Evolutionary conservation across 176 grass and related monocot species (phyloP), one percentile per base, ranked within the genome.

Genomic region (Aegilops sharonensis): DNA sequence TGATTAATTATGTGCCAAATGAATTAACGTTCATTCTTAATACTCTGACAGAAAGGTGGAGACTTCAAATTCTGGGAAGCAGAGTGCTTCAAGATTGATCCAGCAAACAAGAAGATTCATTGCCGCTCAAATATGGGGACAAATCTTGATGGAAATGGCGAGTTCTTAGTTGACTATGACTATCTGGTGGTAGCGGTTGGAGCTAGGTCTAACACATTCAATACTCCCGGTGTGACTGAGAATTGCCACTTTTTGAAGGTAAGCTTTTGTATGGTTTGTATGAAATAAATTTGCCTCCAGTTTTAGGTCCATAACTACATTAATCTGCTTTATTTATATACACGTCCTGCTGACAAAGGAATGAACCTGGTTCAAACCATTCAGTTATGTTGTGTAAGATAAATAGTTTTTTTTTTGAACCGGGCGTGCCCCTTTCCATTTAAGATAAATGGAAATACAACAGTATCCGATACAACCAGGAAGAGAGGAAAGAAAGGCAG

Each of bases 161-260:
- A 98, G 71, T 98, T 98, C 83, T 57, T 74, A 45, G 89, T 98
- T 21, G 91, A 98, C 75, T 98, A 98, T 64, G 95, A 98, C 70
- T 95, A 98, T 86, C 81, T 98, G 40, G 91, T 98, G 43, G 52
- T 95, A 78, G 91, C 85, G 78, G 91, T 98, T 35, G 95, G 95
- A 87, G 95, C 95, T 60, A 89, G 81, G 76, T 52, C 78, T 43
- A 98, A 98, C 76, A 98, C 95, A 42, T 98, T 98, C 68, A 98
- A 98, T 59, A 98, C 95, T 70, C 93, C 95, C 69, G 95, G 95
- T 71, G 95, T 98, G 47, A 83, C 43, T 3, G 93, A 98, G 78
- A 84, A 98, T 89, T 98, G 95, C 88, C 83, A 95, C 84, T 98
- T 98, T 87, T 79, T 98, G 88, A 98, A 98, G 91, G 95, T 98